phyloP scores from a whole-genome alignment of 495 filamentous ascomycete genomes.

The Pyrenopolyporus hunteri region DNA sequence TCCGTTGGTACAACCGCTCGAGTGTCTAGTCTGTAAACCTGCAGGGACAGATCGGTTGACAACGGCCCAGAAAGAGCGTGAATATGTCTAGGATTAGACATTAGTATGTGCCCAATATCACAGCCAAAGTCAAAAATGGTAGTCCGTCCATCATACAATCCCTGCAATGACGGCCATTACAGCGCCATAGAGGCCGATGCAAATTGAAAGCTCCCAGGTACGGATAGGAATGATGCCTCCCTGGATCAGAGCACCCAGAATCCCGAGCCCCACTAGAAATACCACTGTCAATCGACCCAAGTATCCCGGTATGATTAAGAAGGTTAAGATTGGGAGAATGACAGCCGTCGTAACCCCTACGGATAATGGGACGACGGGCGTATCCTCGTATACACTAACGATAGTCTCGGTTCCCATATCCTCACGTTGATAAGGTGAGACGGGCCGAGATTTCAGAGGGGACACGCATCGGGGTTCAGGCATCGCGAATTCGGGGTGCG shows the following conservation, averaged over 20 bases:
- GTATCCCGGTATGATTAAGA: slow-evolving; percentile 60
- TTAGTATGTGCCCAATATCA: neutral
- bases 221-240: slow-evolving; percentile 35
- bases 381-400: slow-evolving; percentile 14
- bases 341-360: slow-evolving; percentile 61
- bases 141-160: slow-evolving; percentile 36
- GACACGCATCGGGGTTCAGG: slow-evolving; percentile 15
- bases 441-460: slow-evolving; percentile 32
- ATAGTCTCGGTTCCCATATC: slow-evolving; percentile 25
- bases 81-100: too few relatives aligned
- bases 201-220: slow-evolving; percentile 42
- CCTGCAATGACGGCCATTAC: slow-evolving; percentile 53
- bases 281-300: slow-evolving; percentile 61
- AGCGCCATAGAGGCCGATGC: slow-evolving; percentile 48
- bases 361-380: slow-evolving; percentile 47
- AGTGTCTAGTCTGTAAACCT: neutral
- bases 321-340: slow-evolving; percentile 65
- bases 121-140: neutral
- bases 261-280: slow-evolving; percentile 42
- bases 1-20: neutral
- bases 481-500: slow-evolving; percentile 28
- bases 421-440: slow-evolving; percentile 27
- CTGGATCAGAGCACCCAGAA: slow-evolving; percentile 42
- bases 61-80: too few relatives aligned
- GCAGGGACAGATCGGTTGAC: neutral